Evolutionary conservation across 495 filamentous ascomycete species (phyloP).

Genomic region (Daldinia grandis): DNA sequence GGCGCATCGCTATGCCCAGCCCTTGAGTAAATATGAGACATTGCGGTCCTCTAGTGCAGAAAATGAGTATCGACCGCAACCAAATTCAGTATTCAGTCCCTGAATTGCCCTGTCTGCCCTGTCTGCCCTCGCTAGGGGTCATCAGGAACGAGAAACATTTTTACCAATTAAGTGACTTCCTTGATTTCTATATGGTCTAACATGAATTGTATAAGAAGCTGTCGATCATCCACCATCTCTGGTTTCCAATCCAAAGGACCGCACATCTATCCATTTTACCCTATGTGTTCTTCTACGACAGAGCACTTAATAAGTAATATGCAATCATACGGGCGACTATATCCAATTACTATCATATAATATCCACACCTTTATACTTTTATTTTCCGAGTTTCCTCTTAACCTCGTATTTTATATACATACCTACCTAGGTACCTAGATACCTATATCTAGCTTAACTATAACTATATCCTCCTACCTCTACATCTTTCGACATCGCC

Average conservation of each 20-base stretch:
- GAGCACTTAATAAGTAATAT: constrained; percentile 24
- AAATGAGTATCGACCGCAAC: neutral
- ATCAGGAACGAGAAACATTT: neutral
- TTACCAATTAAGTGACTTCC: neutral
- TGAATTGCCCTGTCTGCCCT: neutral
- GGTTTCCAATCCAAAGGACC: neutral
- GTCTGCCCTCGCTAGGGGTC: constrained; percentile 21
- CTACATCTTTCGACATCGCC: too few relatives aligned
- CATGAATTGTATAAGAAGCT: constrained; percentile 19
- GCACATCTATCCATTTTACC: neutral
- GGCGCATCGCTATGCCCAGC: neutral
- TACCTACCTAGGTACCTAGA: neutral
- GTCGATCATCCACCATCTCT: constrained; percentile 23
- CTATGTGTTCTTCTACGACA: constrained; percentile 3
- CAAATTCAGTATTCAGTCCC: neutral
- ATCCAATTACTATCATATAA: constrained; percentile 24
- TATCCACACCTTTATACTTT: neutral
- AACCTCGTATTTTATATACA: neutral
- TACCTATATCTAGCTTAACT: neutral
- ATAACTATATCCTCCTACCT: neutral
- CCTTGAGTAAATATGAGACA: constrained; percentile 10
- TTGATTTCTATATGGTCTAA: neutral
- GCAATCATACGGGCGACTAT: constrained; percentile 18
- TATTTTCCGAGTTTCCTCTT: neutral
- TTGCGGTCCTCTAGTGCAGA: neutral